Conservation (phyloP, 176 grass and related monocot genomes). For the Bolboschoenus planiculmis region DNA sequence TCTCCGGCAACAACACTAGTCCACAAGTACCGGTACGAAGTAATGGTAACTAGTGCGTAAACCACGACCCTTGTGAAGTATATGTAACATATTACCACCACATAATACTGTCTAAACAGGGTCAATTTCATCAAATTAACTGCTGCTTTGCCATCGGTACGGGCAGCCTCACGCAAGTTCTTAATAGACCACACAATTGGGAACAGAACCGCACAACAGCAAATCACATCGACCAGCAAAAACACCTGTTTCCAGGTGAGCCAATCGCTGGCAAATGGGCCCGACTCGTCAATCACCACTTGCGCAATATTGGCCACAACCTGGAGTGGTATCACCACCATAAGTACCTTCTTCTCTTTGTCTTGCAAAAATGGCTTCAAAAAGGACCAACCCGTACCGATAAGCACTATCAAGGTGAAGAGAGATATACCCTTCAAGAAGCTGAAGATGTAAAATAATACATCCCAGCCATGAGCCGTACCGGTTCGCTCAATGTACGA, state of each 20-base stretch:
- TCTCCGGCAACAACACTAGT: constrained; percentile 69
- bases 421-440: constrained; percentile 96
- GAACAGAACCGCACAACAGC: constrained; percentile 87
- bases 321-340: constrained; percentile 92
- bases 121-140: constrained; percentile 99
- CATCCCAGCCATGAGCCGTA: constrained; percentile 90
- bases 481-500: constrained; percentile 89
- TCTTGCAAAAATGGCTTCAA: constrained; percentile 89
- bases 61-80: constrained; percentile 94
- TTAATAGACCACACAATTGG: constrained; percentile 98
- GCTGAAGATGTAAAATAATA: constrained; percentile 95
- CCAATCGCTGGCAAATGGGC: constrained; percentile 78
- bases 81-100: constrained; percentile 96
- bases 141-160: constrained; percentile 67
- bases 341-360: constrained; percentile 88
- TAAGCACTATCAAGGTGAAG: constrained; percentile 94
- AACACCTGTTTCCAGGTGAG: constrained; percentile 89
- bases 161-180: constrained; percentile 90
- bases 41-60: constrained; percentile 82
- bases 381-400: constrained; percentile 96
- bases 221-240: constrained; percentile 84
- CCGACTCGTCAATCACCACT: constrained; percentile 86
- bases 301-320: constrained; percentile 91
- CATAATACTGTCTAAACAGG: constrained; percentile 91
- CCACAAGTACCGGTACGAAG: constrained; percentile 82